Percentiles rank a stretch among this genome's conserved stretches.
phyloP scores from a whole-genome alignment of 23 red algal genomes.

The Porphyridium purpureum region DNA sequence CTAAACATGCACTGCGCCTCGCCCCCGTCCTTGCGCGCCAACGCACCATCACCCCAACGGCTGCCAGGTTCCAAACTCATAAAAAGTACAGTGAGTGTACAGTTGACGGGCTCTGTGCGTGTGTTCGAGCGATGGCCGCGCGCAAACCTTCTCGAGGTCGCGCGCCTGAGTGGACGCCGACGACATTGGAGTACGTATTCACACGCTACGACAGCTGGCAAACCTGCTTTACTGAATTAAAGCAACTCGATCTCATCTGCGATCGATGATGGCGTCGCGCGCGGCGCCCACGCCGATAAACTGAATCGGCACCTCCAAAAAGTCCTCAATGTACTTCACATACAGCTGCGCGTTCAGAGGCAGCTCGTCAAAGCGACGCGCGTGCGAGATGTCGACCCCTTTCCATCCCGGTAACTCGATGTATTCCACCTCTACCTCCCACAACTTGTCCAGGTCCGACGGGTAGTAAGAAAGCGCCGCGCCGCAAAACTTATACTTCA shows the following conservation, averaged over 20 bases:
- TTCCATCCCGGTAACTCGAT: constrained; percentile 78
- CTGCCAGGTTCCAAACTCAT: no score
- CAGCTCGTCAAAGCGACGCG: constrained; percentile 43
- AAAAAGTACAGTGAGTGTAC: no score
- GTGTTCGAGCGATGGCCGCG: no score
- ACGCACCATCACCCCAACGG: no score
- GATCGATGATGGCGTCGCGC: constrained; percentile 68
- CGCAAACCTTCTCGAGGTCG: no score
- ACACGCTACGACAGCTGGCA: no score
- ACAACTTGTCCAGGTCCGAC: constrained; percentile 40
- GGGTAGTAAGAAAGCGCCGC: constrained; percentile 42
- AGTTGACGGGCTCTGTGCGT: no score
- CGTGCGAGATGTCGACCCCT: constrained; percentile 37
- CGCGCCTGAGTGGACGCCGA: no score
- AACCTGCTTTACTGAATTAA: no score
- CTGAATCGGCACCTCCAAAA: constrained; percentile 43
- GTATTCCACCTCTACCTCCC: constrained; percentile 76
- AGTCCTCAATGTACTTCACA: constrained; percentile 51
- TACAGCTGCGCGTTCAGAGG: constrained; percentile 55
- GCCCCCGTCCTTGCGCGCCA: no score
- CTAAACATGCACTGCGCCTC: no score
- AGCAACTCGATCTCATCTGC: neutral
- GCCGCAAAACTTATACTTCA: constrained; percentile 46
- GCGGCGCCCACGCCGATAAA: constrained; percentile 80
- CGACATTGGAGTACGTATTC: no score